Percentiles rank a stretch among this genome's conserved stretches.
These are phyloP conservation scores for Ceriops decandra DNA, from an alignment of 345 rosid species.

Conservation along the genomic window DNA sequence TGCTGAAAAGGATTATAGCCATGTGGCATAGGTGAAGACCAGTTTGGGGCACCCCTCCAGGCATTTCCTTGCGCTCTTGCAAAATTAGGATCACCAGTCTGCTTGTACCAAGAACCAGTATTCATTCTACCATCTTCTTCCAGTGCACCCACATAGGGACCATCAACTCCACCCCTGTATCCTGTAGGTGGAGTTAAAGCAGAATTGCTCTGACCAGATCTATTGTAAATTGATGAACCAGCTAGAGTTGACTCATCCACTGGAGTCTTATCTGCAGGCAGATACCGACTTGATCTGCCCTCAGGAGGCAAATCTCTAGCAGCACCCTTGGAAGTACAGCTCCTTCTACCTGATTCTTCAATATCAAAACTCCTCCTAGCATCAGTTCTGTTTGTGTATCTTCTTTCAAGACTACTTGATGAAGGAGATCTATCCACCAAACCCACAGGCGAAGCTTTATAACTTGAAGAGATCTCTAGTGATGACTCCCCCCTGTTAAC, in stretches of 20 bases:
- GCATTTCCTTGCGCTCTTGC: conserved; percentile 85
- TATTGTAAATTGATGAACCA: conserved; percentile 55
- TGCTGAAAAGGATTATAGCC: conserved; percentile 87
- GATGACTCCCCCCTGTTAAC: conserved; percentile 57
- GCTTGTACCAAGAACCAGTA: conserved; percentile 45
- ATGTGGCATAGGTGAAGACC: conserved; percentile 74
- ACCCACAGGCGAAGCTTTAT: conserved; percentile 71
- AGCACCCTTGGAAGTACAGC: conserved; percentile 38
- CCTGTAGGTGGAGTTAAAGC: conserved; percentile 51
- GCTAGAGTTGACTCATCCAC: conserved; percentile 57
- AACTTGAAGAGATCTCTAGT: conserved; percentile 56
- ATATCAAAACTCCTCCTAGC: conserved; percentile 58
- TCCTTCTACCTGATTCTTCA: conserved; percentile 76
- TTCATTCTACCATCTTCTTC: conserved; percentile 67
- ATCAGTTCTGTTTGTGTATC: conserved; percentile 48
- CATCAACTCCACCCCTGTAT: conserved; percentile 57
- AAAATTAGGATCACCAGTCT: conserved; percentile 55
- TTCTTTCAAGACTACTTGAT: conserved; percentile 66
- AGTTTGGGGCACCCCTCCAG: conserved; percentile 86
- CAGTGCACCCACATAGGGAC: conserved; percentile 56
- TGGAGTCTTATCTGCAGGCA: conserved; percentile 45
- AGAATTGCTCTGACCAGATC: conserved; percentile 49
- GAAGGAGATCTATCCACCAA: conserved; percentile 77
- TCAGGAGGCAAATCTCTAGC: conserved; percentile 56
- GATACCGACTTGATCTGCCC: conserved; percentile 49